Percentiles rank a stretch among this genome's conserved stretches.
These are phyloP conservation scores for Simmondsia chinensis DNA, from an alignment of 148 eudicot genomes.

Conservation along the genomic window DNA sequence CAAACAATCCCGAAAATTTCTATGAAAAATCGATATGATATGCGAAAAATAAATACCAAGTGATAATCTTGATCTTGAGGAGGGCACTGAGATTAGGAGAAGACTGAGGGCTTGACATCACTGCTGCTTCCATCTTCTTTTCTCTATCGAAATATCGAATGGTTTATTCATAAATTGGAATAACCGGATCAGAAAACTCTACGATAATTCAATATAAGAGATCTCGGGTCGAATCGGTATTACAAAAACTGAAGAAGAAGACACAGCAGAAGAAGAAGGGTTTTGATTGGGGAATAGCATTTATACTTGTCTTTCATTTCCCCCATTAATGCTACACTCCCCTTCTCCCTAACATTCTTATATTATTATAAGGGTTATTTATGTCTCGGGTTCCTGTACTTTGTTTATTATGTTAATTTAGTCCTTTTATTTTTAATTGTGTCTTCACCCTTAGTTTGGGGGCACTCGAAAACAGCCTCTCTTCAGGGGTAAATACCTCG, in stretches of 20 bases:
- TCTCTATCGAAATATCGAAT: neutral
- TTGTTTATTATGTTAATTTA: no score
- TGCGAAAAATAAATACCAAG: slow-evolving; percentile 40
- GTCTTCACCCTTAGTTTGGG: no score
- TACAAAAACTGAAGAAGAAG: neutral
- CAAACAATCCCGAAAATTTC: no score
- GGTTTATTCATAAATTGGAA: neutral
- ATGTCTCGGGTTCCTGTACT: no score
- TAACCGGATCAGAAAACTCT: neutral
- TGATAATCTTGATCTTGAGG: slow-evolving; percentile 83
- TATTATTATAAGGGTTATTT: no score
- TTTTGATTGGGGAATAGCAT: neutral
- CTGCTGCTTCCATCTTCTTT: slow-evolving; percentile 53
- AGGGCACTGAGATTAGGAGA: slow-evolving; percentile 81
- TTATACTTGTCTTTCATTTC: no score
- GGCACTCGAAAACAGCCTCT: no score
- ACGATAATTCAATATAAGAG: neutral
- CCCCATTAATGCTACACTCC: no score
- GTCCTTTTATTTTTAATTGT: no score
- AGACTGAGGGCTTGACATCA: slow-evolving; percentile 63
- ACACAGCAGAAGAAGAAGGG: neutral
- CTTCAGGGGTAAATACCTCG: no score
- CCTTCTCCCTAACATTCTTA: no score
- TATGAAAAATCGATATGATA: no score
- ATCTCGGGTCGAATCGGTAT: neutral